Percentiles rank a stretch among this genome's conserved stretches.
phyloP scores from a whole-genome alignment of 2,329 filamentous ascomycete genomes.

The Peltaster fructicola region DNA sequence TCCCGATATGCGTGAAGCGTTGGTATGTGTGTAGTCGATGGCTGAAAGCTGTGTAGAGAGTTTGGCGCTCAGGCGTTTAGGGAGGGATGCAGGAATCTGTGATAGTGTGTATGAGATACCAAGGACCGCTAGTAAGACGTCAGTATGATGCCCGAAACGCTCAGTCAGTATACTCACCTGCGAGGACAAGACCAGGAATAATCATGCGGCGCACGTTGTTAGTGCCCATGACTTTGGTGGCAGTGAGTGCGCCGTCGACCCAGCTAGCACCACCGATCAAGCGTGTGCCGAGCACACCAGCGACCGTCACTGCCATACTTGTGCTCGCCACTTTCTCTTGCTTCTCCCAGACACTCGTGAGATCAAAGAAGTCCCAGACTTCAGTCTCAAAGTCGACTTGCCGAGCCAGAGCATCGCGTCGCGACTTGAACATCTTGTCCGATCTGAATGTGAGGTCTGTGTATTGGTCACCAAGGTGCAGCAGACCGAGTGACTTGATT shows the following conservation, averaged over 20 bases:
- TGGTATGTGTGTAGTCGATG: conserved; percentile 84
- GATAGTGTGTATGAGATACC: conserved; percentile 66
- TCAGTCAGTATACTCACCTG: conserved; percentile 40
- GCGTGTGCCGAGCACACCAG: conserved; percentile 66
- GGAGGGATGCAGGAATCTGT: conserved; percentile 77
- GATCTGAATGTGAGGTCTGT: conserved; percentile 72
- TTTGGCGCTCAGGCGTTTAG: conserved; percentile 68
- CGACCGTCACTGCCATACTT: conserved; percentile 83
- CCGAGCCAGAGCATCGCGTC: conserved; percentile 61
- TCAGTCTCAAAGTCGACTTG: conserved; percentile 81
- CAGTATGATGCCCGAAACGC: conserved; percentile 11
- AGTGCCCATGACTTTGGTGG: conserved; percentile 61
- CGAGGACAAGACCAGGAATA: conserved; percentile 59
- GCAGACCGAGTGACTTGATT: conserved; percentile 73
- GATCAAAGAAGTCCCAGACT: conserved; percentile 83
- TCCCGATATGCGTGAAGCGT: conserved; percentile 65
- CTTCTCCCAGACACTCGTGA: conserved; percentile 61
- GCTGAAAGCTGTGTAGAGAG: conserved; percentile 62
- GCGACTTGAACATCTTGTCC: conserved; percentile 84
- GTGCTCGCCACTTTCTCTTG: conserved; percentile 93
- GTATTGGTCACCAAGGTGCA: conserved; percentile 79
- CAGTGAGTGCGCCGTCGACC: conserved; percentile 73
- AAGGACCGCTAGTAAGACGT: conserved; percentile 41
- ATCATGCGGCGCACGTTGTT: conserved; percentile 67
- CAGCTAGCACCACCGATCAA: conserved; percentile 72